Percentiles rank a stretch among this genome's conserved stretches.
phyloP scores from a whole-genome alignment of 192 early-diverging fungal species.

The Rhizophagus clarus region DNA sequence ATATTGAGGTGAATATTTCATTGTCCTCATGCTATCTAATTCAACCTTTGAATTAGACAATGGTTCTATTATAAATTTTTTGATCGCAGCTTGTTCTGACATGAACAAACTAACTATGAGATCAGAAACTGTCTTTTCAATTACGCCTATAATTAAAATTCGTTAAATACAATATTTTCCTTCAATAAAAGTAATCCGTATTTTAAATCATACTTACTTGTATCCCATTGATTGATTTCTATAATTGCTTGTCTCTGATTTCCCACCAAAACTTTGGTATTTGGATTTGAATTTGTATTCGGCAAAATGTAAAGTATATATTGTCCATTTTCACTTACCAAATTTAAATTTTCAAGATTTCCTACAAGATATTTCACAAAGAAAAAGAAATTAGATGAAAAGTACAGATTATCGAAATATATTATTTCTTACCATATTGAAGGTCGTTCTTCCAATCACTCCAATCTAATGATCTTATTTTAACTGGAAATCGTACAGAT shows the following conservation, averaged over 20 bases:
- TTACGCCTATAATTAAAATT: conserved; percentile 25
- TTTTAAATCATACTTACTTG: conserved; percentile 22
- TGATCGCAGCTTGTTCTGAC: conserved; percentile 34
- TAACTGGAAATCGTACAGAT: conserved; percentile 33
- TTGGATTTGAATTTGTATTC: background rate
- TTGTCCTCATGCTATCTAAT: conserved; percentile 59
- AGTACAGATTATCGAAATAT: background rate
- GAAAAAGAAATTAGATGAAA: conserved; percentile 4
- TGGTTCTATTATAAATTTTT: conserved; percentile 27
- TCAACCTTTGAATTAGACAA: conserved; percentile 36
- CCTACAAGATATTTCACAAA: background rate
- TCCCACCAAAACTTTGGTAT: conserved; percentile 26
- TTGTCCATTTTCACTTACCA: conserved; percentile 33
- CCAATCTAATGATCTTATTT: conserved; percentile 30
- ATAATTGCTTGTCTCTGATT: conserved; percentile 44
- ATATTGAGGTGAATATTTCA: conserved; percentile 87
- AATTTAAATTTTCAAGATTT: background rate
- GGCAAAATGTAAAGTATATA: conserved; percentile 46
- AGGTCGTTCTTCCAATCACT: background rate
- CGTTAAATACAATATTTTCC: background rate
- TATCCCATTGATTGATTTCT: conserved; percentile 34
- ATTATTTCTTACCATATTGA: conserved; percentile 3
- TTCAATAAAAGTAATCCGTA: background rate
- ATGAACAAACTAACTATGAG: conserved; percentile 36
- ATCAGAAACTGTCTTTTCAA: conserved; percentile 35